Percentiles rank a stretch among this genome's conserved stretches.
These are phyloP conservation scores for Cladosporium sp. DNA, from an alignment of 2,329 filamentous ascomycete species.

Conservation along the genomic window DNA sequence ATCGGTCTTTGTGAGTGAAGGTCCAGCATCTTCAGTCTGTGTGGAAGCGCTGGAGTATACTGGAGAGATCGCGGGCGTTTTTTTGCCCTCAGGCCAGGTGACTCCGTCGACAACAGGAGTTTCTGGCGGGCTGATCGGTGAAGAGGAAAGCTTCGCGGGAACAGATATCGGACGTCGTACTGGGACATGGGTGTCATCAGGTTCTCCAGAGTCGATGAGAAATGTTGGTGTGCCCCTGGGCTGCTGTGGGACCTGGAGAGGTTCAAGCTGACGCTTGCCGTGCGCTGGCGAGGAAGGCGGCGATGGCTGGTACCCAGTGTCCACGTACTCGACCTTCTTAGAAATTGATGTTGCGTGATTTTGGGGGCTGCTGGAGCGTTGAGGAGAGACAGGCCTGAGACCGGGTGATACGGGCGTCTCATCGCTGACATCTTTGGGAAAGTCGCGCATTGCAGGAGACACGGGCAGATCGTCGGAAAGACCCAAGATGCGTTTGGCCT, in stretches of 20 bases:
- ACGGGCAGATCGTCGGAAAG: slow-evolving; percentile 19
- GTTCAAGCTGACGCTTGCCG: slow-evolving; percentile 11
- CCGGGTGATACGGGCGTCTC: background rate
- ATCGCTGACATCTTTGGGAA: background rate
- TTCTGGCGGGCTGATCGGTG: slow-evolving; percentile 57
- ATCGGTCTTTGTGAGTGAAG: slow-evolving; percentile 19
- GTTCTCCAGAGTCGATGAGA: background rate
- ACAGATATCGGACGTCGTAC: slow-evolving; percentile 4
- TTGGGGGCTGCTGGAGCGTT: background rate
- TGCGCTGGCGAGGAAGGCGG: slow-evolving; percentile 67
- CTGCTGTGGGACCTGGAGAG: slow-evolving; percentile 1
- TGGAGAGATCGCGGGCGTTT: slow-evolving; percentile 11
- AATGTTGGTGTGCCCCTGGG: background rate
- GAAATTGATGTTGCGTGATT: background rate
- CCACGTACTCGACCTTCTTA: slow-evolving; percentile 53
- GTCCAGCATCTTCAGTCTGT: slow-evolving; percentile 24
- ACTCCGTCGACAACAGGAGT: slow-evolving; percentile 48
- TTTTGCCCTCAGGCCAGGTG: slow-evolving; percentile 20
- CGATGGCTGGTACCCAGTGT: slow-evolving; percentile 75
- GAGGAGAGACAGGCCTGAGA: background rate
- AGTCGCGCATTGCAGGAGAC: slow-evolving; percentile 1
- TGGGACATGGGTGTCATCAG: background rate
- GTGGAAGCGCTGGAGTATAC: slow-evolving; percentile 27
- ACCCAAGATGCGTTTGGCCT: slow-evolving; percentile 41
- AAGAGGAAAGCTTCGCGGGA: slow-evolving; percentile 10